Percentiles rank a stretch among this genome's conserved stretches.
Conservation (phyloP, 805 yeast species). For the Isabelozyma pseudorhagii region DNA sequence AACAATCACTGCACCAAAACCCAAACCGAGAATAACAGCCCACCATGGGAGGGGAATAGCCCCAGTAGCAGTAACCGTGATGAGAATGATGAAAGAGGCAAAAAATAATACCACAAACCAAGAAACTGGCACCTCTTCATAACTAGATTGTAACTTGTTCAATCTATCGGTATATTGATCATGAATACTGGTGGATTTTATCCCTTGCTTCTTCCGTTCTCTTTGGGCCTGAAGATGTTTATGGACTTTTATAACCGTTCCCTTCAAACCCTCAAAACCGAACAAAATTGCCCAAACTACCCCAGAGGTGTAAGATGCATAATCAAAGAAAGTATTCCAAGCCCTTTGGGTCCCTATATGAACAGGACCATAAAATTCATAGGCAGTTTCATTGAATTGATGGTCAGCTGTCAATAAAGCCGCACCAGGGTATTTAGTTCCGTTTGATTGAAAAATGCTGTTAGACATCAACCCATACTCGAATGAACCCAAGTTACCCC, state of each 20-base stretch:
- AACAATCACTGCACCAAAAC: conserved; percentile 41
- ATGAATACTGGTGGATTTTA: conserved; percentile 3
- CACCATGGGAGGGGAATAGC: conserved; percentile 35
- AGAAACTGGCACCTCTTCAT: conserved; percentile 37
- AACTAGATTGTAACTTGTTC: conserved; percentile 33
- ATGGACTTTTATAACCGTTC: conserved; percentile 10
- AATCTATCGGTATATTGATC: conserved; percentile 33
- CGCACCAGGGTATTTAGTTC: conserved; percentile 36
- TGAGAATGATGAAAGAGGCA: conserved; percentile 27
- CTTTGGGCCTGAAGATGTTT: not conserved
- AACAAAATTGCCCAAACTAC: conserved; percentile 37
- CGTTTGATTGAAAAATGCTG: conserved; percentile 28
- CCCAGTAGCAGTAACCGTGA: conserved; percentile 26
- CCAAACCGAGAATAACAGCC: conserved; percentile 39
- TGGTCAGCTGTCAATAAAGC: conserved; percentile 35
- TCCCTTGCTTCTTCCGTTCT: not conserved
- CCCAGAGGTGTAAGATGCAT: conserved; percentile 45
- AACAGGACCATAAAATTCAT: conserved; percentile 38
- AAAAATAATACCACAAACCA: conserved; percentile 38
- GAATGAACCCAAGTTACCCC: conserved; percentile 27
- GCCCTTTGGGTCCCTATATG: conserved; percentile 43
- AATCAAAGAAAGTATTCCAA: conserved; percentile 47
- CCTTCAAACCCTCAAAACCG: conserved; percentile 18
- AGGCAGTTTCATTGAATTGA: conserved; percentile 40
- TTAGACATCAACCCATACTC: conserved; percentile 45